Percentiles rank a stretch among this genome's conserved stretches.
Evolutionary conservation across 2,329 filamentous ascomycete species (phyloP).

Genomic region (Orbilia blumenaviensis): DNA sequence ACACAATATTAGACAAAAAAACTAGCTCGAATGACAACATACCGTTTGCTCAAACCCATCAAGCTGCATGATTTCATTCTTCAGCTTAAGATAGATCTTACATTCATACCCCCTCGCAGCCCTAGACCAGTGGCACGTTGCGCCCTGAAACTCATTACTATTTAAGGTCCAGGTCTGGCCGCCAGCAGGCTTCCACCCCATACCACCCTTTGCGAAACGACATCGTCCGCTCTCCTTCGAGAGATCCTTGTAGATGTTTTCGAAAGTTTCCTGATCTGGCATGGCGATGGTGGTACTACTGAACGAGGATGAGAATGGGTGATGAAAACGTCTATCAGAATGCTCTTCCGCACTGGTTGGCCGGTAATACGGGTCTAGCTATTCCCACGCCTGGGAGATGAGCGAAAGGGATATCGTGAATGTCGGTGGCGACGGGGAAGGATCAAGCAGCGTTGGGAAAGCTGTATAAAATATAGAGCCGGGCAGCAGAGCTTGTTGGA

Average conservation of each 20-base stretch:
- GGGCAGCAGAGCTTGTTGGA: slow-evolving; percentile 41
- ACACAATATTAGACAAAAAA: no score
- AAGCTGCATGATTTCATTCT: slow-evolving; percentile 81
- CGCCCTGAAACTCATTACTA: slow-evolving; percentile 80
- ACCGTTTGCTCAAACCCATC: slow-evolving; percentile 93
- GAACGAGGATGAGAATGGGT: background rate
- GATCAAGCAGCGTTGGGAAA: slow-evolving; percentile 7
- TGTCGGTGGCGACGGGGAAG: slow-evolving; percentile 5
- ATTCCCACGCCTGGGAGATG: background rate
- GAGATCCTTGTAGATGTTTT: slow-evolving; percentile 94
- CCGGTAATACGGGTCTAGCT: background rate
- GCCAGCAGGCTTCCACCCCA: slow-evolving; percentile 91
- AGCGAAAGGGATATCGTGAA: background rate
- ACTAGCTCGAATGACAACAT: slow-evolving; percentile 54
- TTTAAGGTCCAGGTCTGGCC: slow-evolving; percentile 95
- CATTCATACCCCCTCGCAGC: slow-evolving; percentile 92
- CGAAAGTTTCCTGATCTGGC: slow-evolving; percentile 78
- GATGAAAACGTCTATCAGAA: background rate
- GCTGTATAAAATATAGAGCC: slow-evolving; percentile 11
- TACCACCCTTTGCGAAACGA: slow-evolving; percentile 89
- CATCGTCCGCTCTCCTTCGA: slow-evolving; percentile 93
- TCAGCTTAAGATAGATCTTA: slow-evolving; percentile 85
- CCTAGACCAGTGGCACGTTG: slow-evolving; percentile 82
- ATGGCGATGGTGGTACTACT: slow-evolving; percentile 43
- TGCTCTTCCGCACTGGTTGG: background rate